These are phyloP conservation scores for Pulicaria dysenterica DNA, from an alignment of 129 eudicot species.

Conservation along the genomic window DNA sequence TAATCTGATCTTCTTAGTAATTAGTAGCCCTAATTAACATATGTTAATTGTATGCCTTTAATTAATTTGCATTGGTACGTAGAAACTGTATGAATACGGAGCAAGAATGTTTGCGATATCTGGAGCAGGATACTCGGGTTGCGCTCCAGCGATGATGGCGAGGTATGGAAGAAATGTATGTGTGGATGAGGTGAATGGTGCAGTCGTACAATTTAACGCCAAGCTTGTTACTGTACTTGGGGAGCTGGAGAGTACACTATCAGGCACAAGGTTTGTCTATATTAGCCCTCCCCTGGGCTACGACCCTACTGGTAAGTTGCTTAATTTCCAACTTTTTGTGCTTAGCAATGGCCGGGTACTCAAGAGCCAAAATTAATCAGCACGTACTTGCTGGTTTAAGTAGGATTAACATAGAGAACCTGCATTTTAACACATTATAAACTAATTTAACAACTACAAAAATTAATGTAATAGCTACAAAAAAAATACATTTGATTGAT, in stretches of 20 bases:
- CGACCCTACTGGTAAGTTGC: slow-evolving; percentile 25
- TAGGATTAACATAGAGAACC: too few species aligned
- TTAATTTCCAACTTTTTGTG: not conserved
- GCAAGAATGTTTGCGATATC: slow-evolving; percentile 52
- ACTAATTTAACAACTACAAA: too few species aligned
- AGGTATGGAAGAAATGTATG: slow-evolving; percentile 31
- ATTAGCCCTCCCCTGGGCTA: slow-evolving; percentile 34
- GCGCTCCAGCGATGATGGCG: slow-evolving; percentile 35
- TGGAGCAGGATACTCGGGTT: slow-evolving; percentile 43
- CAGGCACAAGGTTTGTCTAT: slow-evolving; percentile 38
- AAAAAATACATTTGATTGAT: too few species aligned
- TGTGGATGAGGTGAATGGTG: slow-evolving; percentile 35
- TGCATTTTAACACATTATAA: too few species aligned
- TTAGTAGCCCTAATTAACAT: not conserved
- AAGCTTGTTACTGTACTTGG: slow-evolving; percentile 28
- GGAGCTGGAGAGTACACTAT: slow-evolving; percentile 33
- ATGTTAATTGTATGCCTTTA: not conserved
- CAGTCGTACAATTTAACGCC: slow-evolving; percentile 37
- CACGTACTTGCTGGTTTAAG: too few species aligned
- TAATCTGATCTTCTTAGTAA: not conserved
- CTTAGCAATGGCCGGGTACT: too few species aligned
- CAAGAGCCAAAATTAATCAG: too few species aligned
- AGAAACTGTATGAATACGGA: slow-evolving; percentile 41
- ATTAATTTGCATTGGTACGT: not conserved
- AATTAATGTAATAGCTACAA: too few species aligned